These are phyloP conservation scores for Huntiella abstrusa DNA, from an alignment of 2,329 filamentous ascomycete species.

Conservation along the genomic window DNA sequence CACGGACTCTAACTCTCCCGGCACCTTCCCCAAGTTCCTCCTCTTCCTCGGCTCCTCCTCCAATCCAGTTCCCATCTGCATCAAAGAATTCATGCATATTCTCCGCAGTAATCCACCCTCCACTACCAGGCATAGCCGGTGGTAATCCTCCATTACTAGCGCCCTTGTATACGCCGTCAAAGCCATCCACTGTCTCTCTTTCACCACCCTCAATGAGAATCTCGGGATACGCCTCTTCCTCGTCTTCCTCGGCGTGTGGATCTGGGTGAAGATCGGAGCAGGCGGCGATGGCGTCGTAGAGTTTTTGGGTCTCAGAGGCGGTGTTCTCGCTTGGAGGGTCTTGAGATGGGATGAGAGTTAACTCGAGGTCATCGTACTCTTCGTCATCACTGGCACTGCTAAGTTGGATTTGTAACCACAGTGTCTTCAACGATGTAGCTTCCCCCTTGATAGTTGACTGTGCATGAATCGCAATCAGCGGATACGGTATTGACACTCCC, in stretches of 20 bases:
- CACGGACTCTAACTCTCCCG: conserved; percentile 34
- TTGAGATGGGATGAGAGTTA: conserved; percentile 40
- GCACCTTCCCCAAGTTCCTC: conserved; percentile 46
- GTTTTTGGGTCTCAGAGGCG: conserved; percentile 19
- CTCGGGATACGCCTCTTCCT: conserved; percentile 23
- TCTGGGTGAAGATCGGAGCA: conserved; percentile 66
- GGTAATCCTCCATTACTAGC: conserved; percentile 32
- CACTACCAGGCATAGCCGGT: conserved; percentile 53
- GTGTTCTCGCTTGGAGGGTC: conserved; percentile 12
- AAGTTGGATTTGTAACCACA: conserved; percentile 53
- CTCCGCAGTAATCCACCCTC: conserved; percentile 78
- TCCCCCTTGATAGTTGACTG: conserved; percentile 32
- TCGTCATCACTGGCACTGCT: conserved; percentile 34
- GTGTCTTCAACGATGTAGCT: conserved; percentile 23
- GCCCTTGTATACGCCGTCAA: conserved; percentile 34
- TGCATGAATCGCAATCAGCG: conserved; percentile 55
- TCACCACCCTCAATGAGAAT: conserved; percentile 38
- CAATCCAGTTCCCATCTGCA: conserved; percentile 60
- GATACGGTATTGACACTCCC: conserved; percentile 55
- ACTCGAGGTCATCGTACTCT: conserved; percentile 48
- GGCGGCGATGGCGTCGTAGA: conserved; percentile 52
- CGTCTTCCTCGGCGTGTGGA: conserved; percentile 37
- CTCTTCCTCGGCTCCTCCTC: conserved; percentile 23
- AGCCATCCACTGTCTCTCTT: conserved; percentile 35
- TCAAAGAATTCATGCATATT: conserved; percentile 77